Evolutionary conservation across 1,284 basidiomycete species (phyloP).

Genomic region (Singerocomus inundabilis): DNA sequence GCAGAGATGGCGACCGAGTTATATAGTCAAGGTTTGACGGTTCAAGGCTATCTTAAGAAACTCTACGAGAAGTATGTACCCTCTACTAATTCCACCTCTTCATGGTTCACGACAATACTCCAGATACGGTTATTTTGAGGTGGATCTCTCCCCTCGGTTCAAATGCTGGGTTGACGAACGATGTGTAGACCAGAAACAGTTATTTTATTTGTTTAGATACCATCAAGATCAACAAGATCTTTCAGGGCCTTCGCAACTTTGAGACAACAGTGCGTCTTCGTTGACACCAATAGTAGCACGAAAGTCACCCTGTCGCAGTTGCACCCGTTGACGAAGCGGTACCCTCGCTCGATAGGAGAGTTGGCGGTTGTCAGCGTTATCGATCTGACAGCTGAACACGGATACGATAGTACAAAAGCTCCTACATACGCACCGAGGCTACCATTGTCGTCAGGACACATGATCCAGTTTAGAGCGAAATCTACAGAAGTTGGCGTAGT

Average conservation of each 20-base stretch:
- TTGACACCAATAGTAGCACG: neutral
- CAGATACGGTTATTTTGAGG: slow-evolving; percentile 43
- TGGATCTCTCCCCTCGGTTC: neutral
- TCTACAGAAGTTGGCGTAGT: slow-evolving; percentile 48
- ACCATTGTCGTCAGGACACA: slow-evolving; percentile 76
- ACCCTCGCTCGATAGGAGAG: slow-evolving; percentile 62
- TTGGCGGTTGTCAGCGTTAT: slow-evolving; percentile 60
- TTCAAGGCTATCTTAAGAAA: slow-evolving; percentile 55
- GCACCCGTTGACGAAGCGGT: slow-evolving; percentile 32
- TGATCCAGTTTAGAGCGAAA: slow-evolving; percentile 77
- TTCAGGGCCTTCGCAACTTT: slow-evolving; percentile 60
- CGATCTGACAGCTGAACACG: slow-evolving; percentile 67
- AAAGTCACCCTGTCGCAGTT: slow-evolving; percentile 10
- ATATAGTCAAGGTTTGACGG: slow-evolving; percentile 49
- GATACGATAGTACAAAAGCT: slow-evolving; percentile 69
- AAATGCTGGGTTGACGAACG: neutral
- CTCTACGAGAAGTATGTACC: slow-evolving; percentile 60
- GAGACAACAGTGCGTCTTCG: slow-evolving; percentile 38
- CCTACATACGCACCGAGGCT: slow-evolving; percentile 62
- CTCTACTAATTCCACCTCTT: neutral
- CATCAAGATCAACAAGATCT: slow-evolving; percentile 62
- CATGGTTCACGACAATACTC: slow-evolving; percentile 36
- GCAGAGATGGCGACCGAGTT: slow-evolving; percentile 61
- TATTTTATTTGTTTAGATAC: slow-evolving; percentile 77
- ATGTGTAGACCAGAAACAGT: slow-evolving; percentile 68